phyloP scores from a whole-genome alignment of 441 rosid genomes.

The Breynia disticha region DNA sequence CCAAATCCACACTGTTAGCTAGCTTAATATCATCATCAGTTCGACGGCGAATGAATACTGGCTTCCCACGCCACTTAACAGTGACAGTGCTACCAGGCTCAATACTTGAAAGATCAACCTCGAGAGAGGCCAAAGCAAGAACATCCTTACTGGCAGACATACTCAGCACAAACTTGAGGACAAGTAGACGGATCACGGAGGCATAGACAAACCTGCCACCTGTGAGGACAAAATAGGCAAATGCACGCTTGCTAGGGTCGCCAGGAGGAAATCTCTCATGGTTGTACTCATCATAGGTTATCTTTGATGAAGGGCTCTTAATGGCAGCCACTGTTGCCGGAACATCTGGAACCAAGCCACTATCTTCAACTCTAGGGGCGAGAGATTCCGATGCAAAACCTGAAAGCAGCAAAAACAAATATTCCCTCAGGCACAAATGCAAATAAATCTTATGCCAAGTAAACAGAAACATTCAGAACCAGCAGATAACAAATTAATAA shows the following conservation, averaged over 20 bases:
- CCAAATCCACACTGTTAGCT: constrained; percentile 77
- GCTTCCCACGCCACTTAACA: constrained; percentile 98
- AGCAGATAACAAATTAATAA: too few species aligned
- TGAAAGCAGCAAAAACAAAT: constrained; percentile 13
- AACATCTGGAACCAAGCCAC: constrained; percentile 42
- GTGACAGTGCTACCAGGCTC: constrained; percentile 92
- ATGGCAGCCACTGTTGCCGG: constrained; percentile 68
- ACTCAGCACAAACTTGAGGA: constrained; percentile 81
- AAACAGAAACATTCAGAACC: background rate
- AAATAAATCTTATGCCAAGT: background rate
- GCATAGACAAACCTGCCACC: constrained; percentile 97
- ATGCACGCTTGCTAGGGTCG: constrained; percentile 95
- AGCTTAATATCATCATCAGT: constrained; percentile 79
- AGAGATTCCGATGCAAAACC: constrained; percentile 36
- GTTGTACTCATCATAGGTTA: constrained; percentile 70
- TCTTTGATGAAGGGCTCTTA: constrained; percentile 72
- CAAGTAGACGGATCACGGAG: constrained; percentile 69
- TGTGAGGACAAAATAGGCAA: constrained; percentile 79
- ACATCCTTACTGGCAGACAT: constrained; percentile 98
- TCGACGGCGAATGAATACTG: constrained; percentile 82
- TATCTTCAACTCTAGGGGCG: constrained; percentile 32
- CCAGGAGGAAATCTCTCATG: constrained; percentile 93
- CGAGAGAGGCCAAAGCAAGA: constrained; percentile 88
- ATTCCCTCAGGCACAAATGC: background rate
- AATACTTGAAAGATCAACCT: constrained; percentile 83